Conservation (phyloP, 2,329 filamentous ascomycete genomes). For the Leptographium wingfieldii region DNA sequence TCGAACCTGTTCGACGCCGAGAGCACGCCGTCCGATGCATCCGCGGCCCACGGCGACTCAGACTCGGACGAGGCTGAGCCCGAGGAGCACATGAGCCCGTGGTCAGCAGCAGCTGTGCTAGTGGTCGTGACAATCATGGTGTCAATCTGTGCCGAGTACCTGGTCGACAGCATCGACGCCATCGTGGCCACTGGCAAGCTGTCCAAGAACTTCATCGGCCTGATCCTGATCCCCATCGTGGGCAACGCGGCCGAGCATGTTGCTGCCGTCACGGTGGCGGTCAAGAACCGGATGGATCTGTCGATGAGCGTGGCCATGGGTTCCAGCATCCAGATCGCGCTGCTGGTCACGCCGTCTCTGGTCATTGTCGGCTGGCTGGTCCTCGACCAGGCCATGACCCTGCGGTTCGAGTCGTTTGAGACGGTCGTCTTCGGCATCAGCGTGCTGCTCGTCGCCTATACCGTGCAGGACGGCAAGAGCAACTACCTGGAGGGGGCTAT, state of each 20-base stretch:
- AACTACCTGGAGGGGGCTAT: constrained; percentile 78
- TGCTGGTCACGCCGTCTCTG: constrained; percentile 68
- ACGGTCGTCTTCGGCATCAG: constrained; percentile 67
- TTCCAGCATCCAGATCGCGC: constrained; percentile 69
- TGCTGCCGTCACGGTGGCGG: constrained; percentile 66
- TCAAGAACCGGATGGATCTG: constrained; percentile 64
- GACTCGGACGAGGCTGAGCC: constrained; percentile 22
- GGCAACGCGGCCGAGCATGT: constrained; percentile 75
- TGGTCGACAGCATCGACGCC: constrained; percentile 59
- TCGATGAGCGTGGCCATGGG: constrained; percentile 74
- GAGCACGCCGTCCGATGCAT: constrained; percentile 14
- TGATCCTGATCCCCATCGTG: constrained; percentile 73
- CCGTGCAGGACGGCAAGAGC: constrained; percentile 67
- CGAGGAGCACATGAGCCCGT: constrained; percentile 44
- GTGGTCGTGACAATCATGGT: constrained; percentile 58
- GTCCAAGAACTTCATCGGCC: constrained; percentile 63
- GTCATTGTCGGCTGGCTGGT: constrained; percentile 71
- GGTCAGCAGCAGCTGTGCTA: constrained; percentile 53
- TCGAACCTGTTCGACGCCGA: constrained; percentile 56
- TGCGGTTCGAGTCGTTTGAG: constrained; percentile 72
- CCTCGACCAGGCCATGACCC: constrained; percentile 57
- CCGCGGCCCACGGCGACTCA: constrained; percentile 18
- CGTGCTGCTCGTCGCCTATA: constrained; percentile 63
- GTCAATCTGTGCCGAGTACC: constrained; percentile 68
- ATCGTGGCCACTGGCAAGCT: constrained; percentile 49